Percentiles rank a stretch among this genome's conserved stretches.
These are phyloP conservation scores for Gynochthodes officinalis DNA, from an alignment of 257 asterid species.

Conservation along the genomic window DNA sequence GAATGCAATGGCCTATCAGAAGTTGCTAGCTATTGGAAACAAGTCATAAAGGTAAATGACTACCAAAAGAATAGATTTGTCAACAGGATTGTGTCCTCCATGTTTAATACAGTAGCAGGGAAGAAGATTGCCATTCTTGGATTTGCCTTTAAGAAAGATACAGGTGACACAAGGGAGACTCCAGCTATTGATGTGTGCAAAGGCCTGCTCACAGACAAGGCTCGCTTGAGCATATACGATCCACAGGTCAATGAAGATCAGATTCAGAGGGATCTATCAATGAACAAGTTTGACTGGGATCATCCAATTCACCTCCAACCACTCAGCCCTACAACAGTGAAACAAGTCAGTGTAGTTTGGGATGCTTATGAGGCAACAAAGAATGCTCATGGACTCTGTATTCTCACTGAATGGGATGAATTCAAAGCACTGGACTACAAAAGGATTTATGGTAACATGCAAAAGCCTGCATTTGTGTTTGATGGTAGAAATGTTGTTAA, in stretches of 20 bases:
- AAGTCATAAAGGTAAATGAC: conserved; percentile 44
- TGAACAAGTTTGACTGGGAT: conserved; percentile 50
- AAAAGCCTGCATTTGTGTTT: conserved; percentile 46
- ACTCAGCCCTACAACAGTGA: conserved; percentile 37
- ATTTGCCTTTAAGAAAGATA: conserved; percentile 49
- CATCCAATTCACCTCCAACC: conserved; percentile 48
- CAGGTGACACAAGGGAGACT: conserved; percentile 47
- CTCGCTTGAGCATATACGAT: conserved; percentile 43
- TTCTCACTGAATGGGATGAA: conserved; percentile 50
- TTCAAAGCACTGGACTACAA: conserved; percentile 36
- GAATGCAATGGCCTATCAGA: conserved; percentile 46
- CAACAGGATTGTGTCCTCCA: conserved; percentile 41
- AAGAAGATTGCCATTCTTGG: conserved; percentile 42
- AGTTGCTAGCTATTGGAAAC: conserved; percentile 47
- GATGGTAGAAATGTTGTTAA: conserved; percentile 29
- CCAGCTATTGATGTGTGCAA: conserved; percentile 45
- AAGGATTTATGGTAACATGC: conserved; percentile 41
- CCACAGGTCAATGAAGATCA: conserved; percentile 46
- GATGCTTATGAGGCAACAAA: conserved; percentile 44
- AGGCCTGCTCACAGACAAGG: conserved; percentile 42
- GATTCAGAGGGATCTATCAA: conserved; percentile 39
- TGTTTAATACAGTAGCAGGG: conserved; percentile 44
- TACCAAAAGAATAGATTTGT: conserved; percentile 43
- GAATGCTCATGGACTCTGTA: conserved; percentile 42
- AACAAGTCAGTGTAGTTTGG: conserved; percentile 40